phyloP scores from a whole-genome alignment of 495 filamentous ascomycete genomes.

The Coniosporium apollinis region DNA sequence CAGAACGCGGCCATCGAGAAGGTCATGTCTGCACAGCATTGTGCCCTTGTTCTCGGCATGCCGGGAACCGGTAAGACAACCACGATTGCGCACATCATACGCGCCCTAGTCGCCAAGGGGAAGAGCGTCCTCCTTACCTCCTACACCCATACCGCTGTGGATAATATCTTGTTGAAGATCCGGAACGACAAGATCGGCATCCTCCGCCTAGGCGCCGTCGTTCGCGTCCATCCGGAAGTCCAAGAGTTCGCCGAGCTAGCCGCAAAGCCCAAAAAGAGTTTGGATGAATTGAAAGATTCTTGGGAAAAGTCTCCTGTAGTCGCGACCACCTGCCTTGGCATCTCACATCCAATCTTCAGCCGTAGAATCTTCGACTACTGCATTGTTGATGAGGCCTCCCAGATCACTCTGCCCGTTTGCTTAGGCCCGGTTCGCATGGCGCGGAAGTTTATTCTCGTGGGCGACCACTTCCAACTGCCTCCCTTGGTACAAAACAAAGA shows the following conservation, averaged over 20 bases:
- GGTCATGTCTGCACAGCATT: conserved; percentile 87
- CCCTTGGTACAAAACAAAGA: conserved; percentile 86
- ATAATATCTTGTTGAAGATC: conserved; percentile 92
- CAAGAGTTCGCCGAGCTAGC: conserved; percentile 67
- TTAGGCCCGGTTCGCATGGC: conserved; percentile 88
- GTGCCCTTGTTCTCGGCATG: conserved; percentile 92
- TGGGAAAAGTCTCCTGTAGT: conserved; percentile 78
- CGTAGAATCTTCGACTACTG: conserved; percentile 92
- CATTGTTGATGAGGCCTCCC: conserved; percentile 93
- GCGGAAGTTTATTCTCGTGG: conserved; percentile 83
- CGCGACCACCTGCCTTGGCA: conserved; percentile 83
- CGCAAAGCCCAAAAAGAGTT: conserved; percentile 46
- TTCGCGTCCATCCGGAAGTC: conserved; percentile 78
- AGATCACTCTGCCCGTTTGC: conserved; percentile 90
- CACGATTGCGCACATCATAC: conserved; percentile 93
- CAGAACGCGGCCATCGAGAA: conserved; percentile 76
- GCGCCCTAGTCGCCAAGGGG: conserved; percentile 70
- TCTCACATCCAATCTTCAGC: conserved; percentile 75
- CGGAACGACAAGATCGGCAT: conserved; percentile 62
- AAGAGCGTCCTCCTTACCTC: conserved; percentile 88
- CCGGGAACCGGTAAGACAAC: conserved; percentile 96
- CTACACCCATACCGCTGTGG: conserved; percentile 92
- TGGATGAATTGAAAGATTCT: conserved; percentile 65
- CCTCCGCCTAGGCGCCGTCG: conserved; percentile 60
- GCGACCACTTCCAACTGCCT: conserved; percentile 89